phyloP scores from a whole-genome alignment of 73 alveolate species.

The Paramecium pentaurelia region DNA sequence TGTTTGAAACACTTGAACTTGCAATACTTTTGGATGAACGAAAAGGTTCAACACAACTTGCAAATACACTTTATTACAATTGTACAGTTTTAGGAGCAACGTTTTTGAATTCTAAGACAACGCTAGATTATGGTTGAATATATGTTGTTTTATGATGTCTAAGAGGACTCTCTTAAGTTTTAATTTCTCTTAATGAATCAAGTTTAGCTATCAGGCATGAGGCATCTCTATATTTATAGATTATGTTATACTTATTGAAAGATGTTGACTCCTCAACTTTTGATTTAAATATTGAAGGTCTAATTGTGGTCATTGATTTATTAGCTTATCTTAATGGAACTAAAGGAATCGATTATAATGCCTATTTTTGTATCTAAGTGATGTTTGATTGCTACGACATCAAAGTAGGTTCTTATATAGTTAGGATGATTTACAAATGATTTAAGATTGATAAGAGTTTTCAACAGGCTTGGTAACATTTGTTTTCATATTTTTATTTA shows the following conservation, averaged over 20 bases:
- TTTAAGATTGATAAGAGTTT: not conserved
- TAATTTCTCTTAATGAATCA: not conserved
- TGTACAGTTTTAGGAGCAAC: not conserved
- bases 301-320: not conserved
- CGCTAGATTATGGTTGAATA: not conserved
- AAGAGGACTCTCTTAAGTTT: not conserved
- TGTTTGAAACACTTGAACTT: not conserved
- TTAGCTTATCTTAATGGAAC: not conserved
- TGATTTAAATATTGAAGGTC: not conserved
- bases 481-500: not conserved
- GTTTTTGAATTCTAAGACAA: not conserved
- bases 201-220: not conserved
- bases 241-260: not conserved
- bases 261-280: not conserved
- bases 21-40: not conserved
- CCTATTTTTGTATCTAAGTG: not conserved
- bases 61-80: not conserved
- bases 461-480: not conserved
- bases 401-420: not conserved
- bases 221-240: not conserved
- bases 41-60: not conserved
- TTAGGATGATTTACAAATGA: not conserved
- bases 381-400: not conserved
- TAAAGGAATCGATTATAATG: not conserved
- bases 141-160: not conserved